Conservation (phyloP, 257 asterid genomes). For the Euphrasia confusa region DNA sequence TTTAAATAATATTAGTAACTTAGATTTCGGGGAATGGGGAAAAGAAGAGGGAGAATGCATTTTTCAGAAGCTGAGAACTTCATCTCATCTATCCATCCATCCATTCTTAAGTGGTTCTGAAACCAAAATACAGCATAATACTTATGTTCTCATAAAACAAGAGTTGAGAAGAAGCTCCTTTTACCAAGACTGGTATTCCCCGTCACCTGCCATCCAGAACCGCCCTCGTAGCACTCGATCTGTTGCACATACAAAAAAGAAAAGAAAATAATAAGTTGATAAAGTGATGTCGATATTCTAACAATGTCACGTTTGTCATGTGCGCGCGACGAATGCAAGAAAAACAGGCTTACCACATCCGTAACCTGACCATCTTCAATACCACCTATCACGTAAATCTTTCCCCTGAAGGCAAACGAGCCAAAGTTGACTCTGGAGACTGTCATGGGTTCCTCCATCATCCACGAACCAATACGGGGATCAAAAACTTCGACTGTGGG, state of each 20-base stretch:
- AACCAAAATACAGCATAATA: neutral
- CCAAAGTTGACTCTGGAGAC: slow-evolving; percentile 45
- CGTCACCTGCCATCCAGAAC: slow-evolving; percentile 40
- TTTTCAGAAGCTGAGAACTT: no score
- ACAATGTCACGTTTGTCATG: no score
- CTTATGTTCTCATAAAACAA: slow-evolving; percentile 29
- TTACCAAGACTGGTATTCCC: slow-evolving; percentile 39
- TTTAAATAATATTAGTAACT: no score
- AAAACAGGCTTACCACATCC: slow-evolving; percentile 39
- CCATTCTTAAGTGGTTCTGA: no score
- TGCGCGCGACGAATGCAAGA: neutral
- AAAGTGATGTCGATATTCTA: neutral
- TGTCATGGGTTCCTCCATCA: slow-evolving; percentile 44
- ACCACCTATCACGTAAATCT: slow-evolving; percentile 52
- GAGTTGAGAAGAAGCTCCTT: slow-evolving; percentile 45
- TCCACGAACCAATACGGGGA: slow-evolving; percentile 63
- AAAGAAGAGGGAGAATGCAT: no score
- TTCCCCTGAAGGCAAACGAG: slow-evolving; percentile 44
- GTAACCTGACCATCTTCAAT: slow-evolving; percentile 20
- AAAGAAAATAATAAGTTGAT: neutral
- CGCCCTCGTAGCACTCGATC: slow-evolving; percentile 48
- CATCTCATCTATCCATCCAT: no score
- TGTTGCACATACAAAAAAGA: slow-evolving; percentile 15
- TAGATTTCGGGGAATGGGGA: no score
- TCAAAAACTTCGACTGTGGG: slow-evolving; percentile 59